Evolutionary conservation across 345 rosid genomes (phyloP), one percentile per base, ranked within the genome.

Genomic region (Limnanthes douglasii): DNA sequence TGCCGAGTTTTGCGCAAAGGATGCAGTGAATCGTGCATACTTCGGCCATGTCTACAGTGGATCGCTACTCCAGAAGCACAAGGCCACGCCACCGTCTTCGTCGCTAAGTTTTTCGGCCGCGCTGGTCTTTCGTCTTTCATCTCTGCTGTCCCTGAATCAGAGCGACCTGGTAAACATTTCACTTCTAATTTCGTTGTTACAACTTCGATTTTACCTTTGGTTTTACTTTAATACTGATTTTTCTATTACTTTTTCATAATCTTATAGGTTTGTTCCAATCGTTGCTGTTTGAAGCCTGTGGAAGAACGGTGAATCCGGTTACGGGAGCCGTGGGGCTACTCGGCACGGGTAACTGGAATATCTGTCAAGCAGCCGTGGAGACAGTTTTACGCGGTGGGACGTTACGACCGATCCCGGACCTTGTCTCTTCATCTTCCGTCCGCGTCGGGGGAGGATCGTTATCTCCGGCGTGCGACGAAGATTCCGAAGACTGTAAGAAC

Each of bases 121-220:
- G 94, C 98, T 41, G 95, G 95, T 13, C 77, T 90, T 11, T 74
- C 84, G 94, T 90, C 98, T 14, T 90, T 90, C 62, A 84, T 90
- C 54, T 74, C 98, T 34, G 74, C 86, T 49, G 98, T 90, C 15
- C 94, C 92, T 1, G 92, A 84, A 37, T 16, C 67, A 20, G 94
- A 90, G 40, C 86, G 98, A 19, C 82, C 98, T 9, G 78, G 98
- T 90, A 65, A 14, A 12, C 5, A 11, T 2, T 3, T 11, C 21
- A 22, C 21, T 22, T 50, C 4, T 20, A 41, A 40, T 46, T 37
- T 45, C 25, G 21, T 18, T 21, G 8, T 26, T 9, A 26, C 37
- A 5, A 8, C 34, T 37, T 33, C 8, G 9, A 3, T 31, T 11
- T 6, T 26, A 0, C 6, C 2, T 28, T 16, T 40, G 1, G 5